Evolutionary conservation across 2,329 filamentous ascomycete species (phyloP), one percentile per base, ranked within the genome.

Genomic region (Acrocalymma vagum): DNA sequence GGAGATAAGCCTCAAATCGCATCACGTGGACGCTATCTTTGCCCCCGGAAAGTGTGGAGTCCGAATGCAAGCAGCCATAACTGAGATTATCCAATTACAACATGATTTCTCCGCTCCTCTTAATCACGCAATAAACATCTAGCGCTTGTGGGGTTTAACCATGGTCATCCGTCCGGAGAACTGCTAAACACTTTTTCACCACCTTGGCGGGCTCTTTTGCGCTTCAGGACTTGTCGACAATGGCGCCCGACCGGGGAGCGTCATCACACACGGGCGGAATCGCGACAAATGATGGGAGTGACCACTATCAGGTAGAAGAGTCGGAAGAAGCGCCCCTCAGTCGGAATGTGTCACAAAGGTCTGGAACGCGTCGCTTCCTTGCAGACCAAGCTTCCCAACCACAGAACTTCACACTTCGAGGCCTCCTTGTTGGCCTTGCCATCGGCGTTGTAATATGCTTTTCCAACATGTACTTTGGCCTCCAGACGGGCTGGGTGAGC

Each of bases 381-480:
- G 58, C 64, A 6, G 51, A 66, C 20, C 52, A 51, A 40, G 71
- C 72, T 3, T 52, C 58, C 5, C 67, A 77, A 47, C 73, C 75
- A 5, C 82, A 82, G 30, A 91, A 90, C 73, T 96, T 99, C 72
- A 97, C 94, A 1, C 42, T 86, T 17, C 86, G 94, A 40, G 90
- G 90, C 34, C 79, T 97, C 25, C 65, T 84, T 5, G 90, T 89
- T 18, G 94, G 94, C 11, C 77, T 95, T 5, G 75, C 82, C 3
- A 94, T 99, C 50, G 94, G 94, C 26, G 83, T 94, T 4, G 78
- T 97, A 39, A 96, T 97, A 62, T 94, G 89, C 65, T 96, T 96
- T 68, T 95, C 90, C 36, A 99, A 99, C 67, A 96, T 95, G 78
- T 99, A 97, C 71, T 99, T 99, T 67, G 94, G 94, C n/a, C 78